Evolutionary conservation across 1,284 basidiomycete species (phyloP).

Genomic region (Anthracocystis walkeri): DNA sequence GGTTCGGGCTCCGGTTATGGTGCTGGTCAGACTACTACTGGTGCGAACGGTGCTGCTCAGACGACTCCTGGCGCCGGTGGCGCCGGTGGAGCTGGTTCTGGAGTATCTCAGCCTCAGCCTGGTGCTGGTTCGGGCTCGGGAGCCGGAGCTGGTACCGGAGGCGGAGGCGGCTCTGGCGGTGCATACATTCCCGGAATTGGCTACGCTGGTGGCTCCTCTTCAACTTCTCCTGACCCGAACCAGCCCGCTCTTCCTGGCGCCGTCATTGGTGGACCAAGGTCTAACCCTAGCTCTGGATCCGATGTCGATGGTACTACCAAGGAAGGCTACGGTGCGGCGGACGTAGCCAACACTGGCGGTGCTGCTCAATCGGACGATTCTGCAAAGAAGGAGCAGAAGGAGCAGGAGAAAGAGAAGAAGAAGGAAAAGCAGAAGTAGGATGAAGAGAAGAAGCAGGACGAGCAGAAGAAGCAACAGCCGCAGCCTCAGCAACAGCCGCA

Average conservation of each 20-base stretch:
- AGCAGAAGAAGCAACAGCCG: conserved; percentile 5
- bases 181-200: conserved; percentile 11
- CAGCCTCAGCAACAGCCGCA: no score
- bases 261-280: not conserved
- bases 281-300: not conserved
- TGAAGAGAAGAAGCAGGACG: conserved; percentile 7
- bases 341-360: not conserved
- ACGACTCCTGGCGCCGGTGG: no score
- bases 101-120: not conserved
- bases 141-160: conserved; percentile 5
- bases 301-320: not conserved
- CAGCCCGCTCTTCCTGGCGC: not conserved
- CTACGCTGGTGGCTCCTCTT: not conserved
- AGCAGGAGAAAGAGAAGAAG: conserved; percentile 73
- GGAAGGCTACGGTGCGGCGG: not conserved
- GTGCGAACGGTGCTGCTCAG: no score
- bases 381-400: conserved; percentile 77
- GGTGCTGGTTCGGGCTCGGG: conserved; percentile 1
- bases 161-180: not conserved
- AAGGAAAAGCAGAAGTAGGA: conserved; percentile 15
- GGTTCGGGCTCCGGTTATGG: no score
- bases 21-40: no score
- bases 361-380: conserved; percentile 59
- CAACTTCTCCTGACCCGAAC: not conserved
- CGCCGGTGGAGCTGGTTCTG: not conserved